Percentiles rank a stretch among this genome's conserved stretches.
phyloP scores from a whole-genome alignment of 345 rosid genomes.

The Luvunga scandens region DNA sequence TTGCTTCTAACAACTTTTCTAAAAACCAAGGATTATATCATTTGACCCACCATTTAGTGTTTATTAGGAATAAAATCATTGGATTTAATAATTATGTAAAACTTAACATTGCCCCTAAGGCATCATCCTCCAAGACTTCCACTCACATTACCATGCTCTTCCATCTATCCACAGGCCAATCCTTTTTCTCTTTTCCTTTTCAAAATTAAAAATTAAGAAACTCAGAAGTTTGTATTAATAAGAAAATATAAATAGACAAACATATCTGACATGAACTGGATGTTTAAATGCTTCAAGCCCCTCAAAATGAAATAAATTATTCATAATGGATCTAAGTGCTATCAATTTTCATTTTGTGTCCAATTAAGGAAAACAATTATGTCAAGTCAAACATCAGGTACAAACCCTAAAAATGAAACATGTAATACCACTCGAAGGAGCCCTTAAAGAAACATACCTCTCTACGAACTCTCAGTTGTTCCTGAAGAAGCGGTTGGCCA shows the following conservation, averaged over 20 bases:
- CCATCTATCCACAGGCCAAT: background rate
- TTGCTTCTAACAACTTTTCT: background rate
- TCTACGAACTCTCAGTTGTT: slow-evolving; percentile 69
- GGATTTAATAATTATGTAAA: background rate
- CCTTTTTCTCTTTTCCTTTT: background rate
- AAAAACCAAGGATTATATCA: background rate
- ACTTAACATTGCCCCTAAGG: background rate
- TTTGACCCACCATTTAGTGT: background rate
- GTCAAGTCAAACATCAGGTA: background rate
- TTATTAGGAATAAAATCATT: background rate
- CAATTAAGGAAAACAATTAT: background rate
- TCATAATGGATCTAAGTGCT: background rate
- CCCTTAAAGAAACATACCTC: slow-evolving; percentile 46
- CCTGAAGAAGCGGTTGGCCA: slow-evolving; percentile 75
- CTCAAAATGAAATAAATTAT: background rate
- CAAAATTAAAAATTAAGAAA: background rate
- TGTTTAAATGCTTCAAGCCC: background rate
- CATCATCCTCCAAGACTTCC: background rate
- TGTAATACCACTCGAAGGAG: background rate
- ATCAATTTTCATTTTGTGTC: background rate
- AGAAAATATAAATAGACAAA: background rate
- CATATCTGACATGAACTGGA: background rate
- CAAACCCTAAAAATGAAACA: background rate
- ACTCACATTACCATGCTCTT: background rate
- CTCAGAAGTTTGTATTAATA: background rate